Base-by-base conservation (phyloP, 2,329 filamentous ascomycete genomes). In the Neofusicoccum parvum region DNA sequence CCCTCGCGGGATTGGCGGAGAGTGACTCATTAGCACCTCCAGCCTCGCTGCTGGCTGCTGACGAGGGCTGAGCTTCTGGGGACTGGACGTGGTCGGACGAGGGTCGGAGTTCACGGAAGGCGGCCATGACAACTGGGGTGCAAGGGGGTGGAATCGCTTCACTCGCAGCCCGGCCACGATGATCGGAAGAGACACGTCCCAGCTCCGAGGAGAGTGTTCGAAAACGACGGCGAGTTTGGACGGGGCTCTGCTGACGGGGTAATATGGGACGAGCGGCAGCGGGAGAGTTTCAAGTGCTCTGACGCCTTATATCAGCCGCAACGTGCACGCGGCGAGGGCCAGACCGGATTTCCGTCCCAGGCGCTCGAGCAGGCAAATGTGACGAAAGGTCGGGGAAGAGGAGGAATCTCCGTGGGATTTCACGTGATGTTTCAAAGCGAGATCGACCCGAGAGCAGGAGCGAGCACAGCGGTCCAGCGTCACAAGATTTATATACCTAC, bases 101-200 rank as follows among this genome's bases (percentile, higher is more conserved):
- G 27, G 69, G 69, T 4, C 63, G 65, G 37, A 70, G 67, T 39
- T 67, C 59, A 36, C 69, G 68, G 59, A 69, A 70, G 27, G 68
- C 67, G 59, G 66, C 65, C 67, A 68, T 68, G 45, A 27, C 43
- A 53, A 58, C 36, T 32, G 43, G 20, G 53, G 53, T n/a, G 17
- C 20, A 11, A 17, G 23, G 20, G 14, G 43, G 59, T 3, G 48
- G 17, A 17, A 12, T 34, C 32, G 59, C 48, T 45, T 27, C 15
- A 49, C 34, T 36, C 32, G 49, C 59, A 15, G 32, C 14, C 27
- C 4, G 11, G 10, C 46, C 43, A 45, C 14, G 53, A 58, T 41
- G 37, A 58, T 43, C n/a, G 45, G 45, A 51, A 39, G 48, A 50
- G 43, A 37, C 15, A n/a, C 20, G 32, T 14, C 43, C 17, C 34